A percentile compares a stretch with the other conserved stretches of the same genome.
phyloP scores from a whole-genome alignment of 2,329 filamentous ascomycete species.

The Elsinoe arachidis region DNA sequence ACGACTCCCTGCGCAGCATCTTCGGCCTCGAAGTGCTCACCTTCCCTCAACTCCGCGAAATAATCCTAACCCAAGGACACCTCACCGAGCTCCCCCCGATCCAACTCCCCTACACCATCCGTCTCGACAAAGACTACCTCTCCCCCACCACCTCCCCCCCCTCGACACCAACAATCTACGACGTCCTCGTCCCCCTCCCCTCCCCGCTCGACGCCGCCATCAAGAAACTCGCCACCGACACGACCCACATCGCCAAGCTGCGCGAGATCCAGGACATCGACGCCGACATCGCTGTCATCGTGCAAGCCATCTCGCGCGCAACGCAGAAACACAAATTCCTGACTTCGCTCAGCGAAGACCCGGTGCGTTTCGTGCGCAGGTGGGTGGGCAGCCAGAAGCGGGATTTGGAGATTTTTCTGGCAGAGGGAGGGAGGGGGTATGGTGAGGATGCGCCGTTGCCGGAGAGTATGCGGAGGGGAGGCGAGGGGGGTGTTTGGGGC shows the following conservation, averaged over 20 bases:
- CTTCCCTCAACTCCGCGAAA: slow-evolving; percentile 76
- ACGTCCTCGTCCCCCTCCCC: slow-evolving; percentile 75
- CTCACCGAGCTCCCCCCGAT: slow-evolving; percentile 72
- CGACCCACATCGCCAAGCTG: slow-evolving; percentile 52
- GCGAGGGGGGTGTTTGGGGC: slow-evolving; percentile 55
- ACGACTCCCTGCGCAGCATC: slow-evolving; percentile 72
- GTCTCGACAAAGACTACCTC: slow-evolving; percentile 59
- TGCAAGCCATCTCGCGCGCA: slow-evolving; percentile 74
- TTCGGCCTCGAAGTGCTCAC: slow-evolving; percentile 64
- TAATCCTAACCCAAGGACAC: slow-evolving; percentile 52
- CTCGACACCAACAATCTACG: slow-evolving; percentile 76
- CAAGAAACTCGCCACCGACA: slow-evolving; percentile 31
- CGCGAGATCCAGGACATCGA: slow-evolving; percentile 70
- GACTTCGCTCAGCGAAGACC: slow-evolving; percentile 67
- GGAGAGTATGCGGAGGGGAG: slow-evolving; percentile 63
- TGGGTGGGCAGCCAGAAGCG: slow-evolving; percentile 90
- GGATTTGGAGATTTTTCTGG: slow-evolving; percentile 79
- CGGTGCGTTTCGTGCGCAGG: slow-evolving; percentile 70
- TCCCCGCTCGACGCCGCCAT: slow-evolving; percentile 70
- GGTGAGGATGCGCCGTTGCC: slow-evolving; percentile 41
- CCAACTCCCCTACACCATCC: slow-evolving; percentile 82
- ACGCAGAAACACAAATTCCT: slow-evolving; percentile 91
- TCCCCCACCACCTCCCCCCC: slow-evolving; percentile 46
- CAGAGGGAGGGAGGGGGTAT: slow-evolving; percentile 59
- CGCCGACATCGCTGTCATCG: slow-evolving; percentile 72